A percentile compares a stretch with the other conserved stretches of the same genome.
These are phyloP conservation scores for Phytophthora parvispora DNA, from an alignment of 352 stramenopile species.

Conservation along the genomic window DNA sequence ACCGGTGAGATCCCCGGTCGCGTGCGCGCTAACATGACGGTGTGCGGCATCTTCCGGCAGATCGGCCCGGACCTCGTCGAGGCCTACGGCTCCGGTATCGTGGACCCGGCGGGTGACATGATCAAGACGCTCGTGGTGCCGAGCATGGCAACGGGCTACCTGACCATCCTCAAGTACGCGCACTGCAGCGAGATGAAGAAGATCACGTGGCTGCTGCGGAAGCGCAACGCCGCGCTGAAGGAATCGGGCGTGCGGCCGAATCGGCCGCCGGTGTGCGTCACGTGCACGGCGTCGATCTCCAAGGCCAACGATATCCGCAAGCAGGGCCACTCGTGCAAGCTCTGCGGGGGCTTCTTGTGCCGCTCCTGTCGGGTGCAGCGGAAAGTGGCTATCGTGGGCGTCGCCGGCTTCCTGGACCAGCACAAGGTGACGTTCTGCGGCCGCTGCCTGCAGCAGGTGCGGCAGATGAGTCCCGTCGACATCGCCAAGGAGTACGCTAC, in stretches of 20 bases:
- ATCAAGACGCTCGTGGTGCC: constrained; percentile 30
- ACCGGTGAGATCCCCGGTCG: constrained; percentile 36
- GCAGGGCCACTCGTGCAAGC: constrained; percentile 29
- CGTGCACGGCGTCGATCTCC: constrained; percentile 14
- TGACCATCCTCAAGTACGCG: constrained; percentile 36
- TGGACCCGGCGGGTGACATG: constrained; percentile 40
- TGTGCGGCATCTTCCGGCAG: constrained; percentile 64
- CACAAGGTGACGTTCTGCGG: constrained; percentile 40
- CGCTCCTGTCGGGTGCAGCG: constrained; percentile 41
- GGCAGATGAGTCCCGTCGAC: constrained; percentile 23
- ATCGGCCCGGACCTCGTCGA: constrained; percentile 48
- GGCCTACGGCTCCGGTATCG: constrained; percentile 43
- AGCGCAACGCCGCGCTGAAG: constrained; percentile 22
- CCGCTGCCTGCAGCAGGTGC: constrained; percentile 24
- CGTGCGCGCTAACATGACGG: constrained; percentile 52
- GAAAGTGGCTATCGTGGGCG: constrained; percentile 33
- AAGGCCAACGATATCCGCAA: neutral
- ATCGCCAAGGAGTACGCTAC: constrained; percentile 17
- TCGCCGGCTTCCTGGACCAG: constrained; percentile 27
- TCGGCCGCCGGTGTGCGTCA: constrained; percentile 24
- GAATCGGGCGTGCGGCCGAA: constrained; percentile 2
- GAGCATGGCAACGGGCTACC: constrained; percentile 22
- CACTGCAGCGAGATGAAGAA: constrained; percentile 46
- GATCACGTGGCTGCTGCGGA: constrained; percentile 34
- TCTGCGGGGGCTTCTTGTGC: constrained; percentile 46